phyloP scores from a whole-genome alignment of 73 alveolate genomes.

The Symbiodinium natans region DNA sequence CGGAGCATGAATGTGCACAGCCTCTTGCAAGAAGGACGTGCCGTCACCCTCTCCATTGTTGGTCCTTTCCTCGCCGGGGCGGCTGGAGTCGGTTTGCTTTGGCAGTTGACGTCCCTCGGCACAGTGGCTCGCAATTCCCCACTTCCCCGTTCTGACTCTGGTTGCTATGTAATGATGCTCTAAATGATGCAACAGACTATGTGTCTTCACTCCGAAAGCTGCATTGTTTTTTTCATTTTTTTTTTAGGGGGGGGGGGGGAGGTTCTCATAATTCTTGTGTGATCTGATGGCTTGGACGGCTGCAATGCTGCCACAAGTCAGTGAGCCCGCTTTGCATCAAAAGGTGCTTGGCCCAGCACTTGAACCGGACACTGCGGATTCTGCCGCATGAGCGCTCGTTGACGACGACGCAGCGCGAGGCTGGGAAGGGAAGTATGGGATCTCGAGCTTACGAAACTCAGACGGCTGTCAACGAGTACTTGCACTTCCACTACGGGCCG shows the following conservation, averaged over 20 bases:
- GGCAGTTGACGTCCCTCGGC: not conserved
- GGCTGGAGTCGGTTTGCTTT: constrained; percentile 1
- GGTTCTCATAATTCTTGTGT: no score
- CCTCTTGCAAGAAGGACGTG: not conserved
- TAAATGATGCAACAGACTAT: no score
- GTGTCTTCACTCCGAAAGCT: no score
- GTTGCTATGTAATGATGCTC: no score
- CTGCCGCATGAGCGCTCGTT: not conserved
- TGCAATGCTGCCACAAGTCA: no score
- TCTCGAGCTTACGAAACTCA: not conserved
- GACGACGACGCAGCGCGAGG: not conserved
- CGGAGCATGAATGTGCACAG: not conserved
- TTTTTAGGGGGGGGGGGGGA: no score
- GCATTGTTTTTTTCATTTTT: no score
- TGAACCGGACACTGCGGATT: not conserved
- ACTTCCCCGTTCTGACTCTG: no score
- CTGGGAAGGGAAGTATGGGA: not conserved
- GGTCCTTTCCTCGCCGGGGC: constrained; percentile 14
- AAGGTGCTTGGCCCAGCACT: not conserved
- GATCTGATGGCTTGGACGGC: no score
- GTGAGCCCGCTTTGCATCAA: not conserved
- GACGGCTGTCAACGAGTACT: constrained; percentile 67
- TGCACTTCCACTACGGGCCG: constrained; percentile 61
- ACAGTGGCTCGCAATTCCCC: no score
- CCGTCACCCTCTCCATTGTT: not conserved